These are phyloP conservation scores for Coccomyxa subellipsoidea DNA, from an alignment of 163 green algal genomes.

Conservation along the genomic window DNA sequence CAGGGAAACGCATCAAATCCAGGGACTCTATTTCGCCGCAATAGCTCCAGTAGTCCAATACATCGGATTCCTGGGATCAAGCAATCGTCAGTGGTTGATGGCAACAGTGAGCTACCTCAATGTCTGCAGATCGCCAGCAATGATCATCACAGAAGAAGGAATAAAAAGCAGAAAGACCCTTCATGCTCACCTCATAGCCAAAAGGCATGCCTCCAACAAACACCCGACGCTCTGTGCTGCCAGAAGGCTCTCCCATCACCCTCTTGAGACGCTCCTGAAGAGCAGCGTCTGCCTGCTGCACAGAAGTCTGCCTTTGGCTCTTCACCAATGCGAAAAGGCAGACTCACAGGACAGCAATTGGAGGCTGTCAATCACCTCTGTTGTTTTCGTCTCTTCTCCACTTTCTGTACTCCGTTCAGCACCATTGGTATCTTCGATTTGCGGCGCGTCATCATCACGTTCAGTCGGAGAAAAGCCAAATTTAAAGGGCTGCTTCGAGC, in stretches of 20 bases:
- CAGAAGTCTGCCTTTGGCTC: background rate
- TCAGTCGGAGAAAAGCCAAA: constrained; percentile 1
- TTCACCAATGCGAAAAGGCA: too few species aligned
- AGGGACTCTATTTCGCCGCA: constrained; percentile 75
- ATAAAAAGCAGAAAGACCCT: background rate
- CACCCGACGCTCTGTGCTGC: constrained; percentile 50
- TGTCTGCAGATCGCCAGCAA: too few species aligned
- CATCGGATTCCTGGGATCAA: constrained; percentile 30
- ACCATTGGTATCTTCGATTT: background rate
- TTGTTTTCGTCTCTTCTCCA: background rate
- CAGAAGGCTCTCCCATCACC: constrained; percentile 11
- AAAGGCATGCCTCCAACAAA: constrained; percentile 87
- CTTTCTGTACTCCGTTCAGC: background rate
- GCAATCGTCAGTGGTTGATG: background rate
- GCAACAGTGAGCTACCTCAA: background rate
- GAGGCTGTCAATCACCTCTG: too few species aligned
- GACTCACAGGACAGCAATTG: too few species aligned
- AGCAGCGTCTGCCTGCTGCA: background rate
- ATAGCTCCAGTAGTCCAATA: constrained; percentile 79
- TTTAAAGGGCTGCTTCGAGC: constrained; percentile 4
- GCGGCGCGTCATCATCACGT: background rate
- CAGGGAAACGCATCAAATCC: constrained; percentile 72
- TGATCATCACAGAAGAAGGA: background rate
- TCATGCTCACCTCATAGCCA: constrained; percentile 42
- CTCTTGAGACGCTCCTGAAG: background rate